Percentiles rank a stretch among this genome's conserved stretches.
These are phyloP conservation scores for Prunus salicina DNA, from an alignment of 306 rosid species.

Conservation along the genomic window DNA sequence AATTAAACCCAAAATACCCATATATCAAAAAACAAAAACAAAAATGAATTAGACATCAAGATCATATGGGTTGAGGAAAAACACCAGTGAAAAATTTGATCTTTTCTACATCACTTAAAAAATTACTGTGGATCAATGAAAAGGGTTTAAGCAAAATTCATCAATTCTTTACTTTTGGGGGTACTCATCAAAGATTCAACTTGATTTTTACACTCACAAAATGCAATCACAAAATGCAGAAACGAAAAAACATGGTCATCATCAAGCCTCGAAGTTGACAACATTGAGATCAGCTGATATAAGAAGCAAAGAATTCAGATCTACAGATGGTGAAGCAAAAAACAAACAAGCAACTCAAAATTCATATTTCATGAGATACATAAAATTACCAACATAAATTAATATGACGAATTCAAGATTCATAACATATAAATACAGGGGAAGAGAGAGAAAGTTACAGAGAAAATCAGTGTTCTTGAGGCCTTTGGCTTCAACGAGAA, in stretches of 20 bases:
- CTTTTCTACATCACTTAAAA: background rate
- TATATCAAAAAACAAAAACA: background rate
- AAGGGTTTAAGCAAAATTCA: background rate
- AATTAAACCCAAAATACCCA: background rate
- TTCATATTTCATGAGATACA: background rate
- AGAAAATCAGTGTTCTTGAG: slow-evolving; percentile 62
- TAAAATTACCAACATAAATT: background rate
- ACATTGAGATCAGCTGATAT: background rate
- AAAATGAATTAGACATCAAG: background rate
- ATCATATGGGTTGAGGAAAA: background rate
- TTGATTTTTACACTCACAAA: background rate
- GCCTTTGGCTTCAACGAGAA: slow-evolving; percentile 60
- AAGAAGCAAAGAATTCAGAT: background rate
- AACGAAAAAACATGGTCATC: background rate
- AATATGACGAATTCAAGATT: background rate
- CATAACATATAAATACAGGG: background rate
- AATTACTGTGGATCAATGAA: background rate
- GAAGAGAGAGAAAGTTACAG: slow-evolving; percentile 27
- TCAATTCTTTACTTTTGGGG: background rate
- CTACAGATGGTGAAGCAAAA: background rate
- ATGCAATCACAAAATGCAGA: too few species aligned
- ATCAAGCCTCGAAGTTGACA: background rate
- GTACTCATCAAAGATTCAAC: background rate
- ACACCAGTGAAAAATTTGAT: background rate
- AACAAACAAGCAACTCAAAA: background rate